Base-by-base conservation (phyloP, 352 stramenopile genomes). In the Peronosclerospora sorghi region DNA sequence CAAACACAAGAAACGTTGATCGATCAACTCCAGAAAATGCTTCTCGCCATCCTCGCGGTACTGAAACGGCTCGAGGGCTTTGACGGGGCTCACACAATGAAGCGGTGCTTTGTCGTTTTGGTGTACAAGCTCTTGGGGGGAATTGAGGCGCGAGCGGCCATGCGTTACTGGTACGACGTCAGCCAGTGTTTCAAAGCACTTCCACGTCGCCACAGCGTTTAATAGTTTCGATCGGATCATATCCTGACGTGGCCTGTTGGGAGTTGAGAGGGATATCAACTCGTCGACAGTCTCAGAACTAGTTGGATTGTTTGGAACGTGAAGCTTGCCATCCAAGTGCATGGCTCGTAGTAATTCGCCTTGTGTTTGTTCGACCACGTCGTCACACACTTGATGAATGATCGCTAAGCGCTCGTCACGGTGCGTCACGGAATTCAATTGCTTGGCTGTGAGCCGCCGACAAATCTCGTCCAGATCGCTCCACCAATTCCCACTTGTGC, bases 401-500 rank as follows among this genome's bases (percentile, higher is more conserved):
- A 75, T 37, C 9, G 39, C 56, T 0, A 76, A 28, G 0, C 72
- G 62, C 14, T 84, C 73, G 40, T 62, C 47, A 13, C 30, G 41
- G 4, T 17, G 10, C 14, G 39, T 23, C 7, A 59, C 18, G 0
- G 39, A 24, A 13, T 45, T 45, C n/a, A 77, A 29, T 6, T 56
- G 57, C 17, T 27, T 57, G 5, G 54, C 15, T 6, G 43, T 41
- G 5, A 89, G 55, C 7, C 38, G 26, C n/a, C 26, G 29, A 46
- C 73, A 85, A 30, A 86, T 52, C 0, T 27, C 29, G 4, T 58
- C 48, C 8, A 86, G 51, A 43, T 89, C 76, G 17, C 55, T 66
- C 73, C 73, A 89, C 76, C 76, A 89, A 35, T 89, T 83, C 0
- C 73, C 72, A 2, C 62, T 54, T 12, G 46, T 40, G 12, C 66